Percentiles rank a stretch among this genome's conserved stretches.
Evolutionary conservation across 2,329 filamentous ascomycete species (phyloP).

Genomic region (Diplocarpon mali): DNA sequence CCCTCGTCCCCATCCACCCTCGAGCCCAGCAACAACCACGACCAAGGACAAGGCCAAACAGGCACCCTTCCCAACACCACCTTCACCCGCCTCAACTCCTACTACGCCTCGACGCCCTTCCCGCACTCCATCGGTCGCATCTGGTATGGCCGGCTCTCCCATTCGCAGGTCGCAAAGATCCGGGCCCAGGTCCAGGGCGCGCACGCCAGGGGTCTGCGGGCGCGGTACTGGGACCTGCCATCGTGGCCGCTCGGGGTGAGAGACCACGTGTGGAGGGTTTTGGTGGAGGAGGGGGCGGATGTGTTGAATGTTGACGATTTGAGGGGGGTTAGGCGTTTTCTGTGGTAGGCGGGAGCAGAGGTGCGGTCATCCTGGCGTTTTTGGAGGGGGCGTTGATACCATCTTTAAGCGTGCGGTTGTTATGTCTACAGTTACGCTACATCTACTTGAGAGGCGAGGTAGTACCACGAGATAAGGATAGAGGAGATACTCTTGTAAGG

Average conservation of each 20-base stretch:
- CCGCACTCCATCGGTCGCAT: constrained; percentile 38
- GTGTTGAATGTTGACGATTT: constrained; percentile 53
- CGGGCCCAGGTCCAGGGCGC: constrained; percentile 35
- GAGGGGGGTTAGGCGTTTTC: constrained; percentile 24
- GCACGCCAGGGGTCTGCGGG: constrained; percentile 41
- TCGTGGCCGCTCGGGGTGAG: constrained; percentile 43
- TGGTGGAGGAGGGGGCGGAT: constrained; percentile 47
- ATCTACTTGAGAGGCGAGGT: too few relatives aligned
- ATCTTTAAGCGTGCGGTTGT: too few relatives aligned
- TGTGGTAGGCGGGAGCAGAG: neutral
- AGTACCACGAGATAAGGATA: too few relatives aligned
- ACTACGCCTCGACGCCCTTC: constrained; percentile 55
- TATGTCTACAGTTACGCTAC: too few relatives aligned
- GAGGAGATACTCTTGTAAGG: too few relatives aligned
- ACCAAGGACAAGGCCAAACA: constrained; percentile 30
- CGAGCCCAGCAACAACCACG: too few relatives aligned
- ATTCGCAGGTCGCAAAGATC: constrained; percentile 33
- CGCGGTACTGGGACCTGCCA: constrained; percentile 50
- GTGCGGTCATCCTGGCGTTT: too few relatives aligned
- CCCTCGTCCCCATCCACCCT: neutral
- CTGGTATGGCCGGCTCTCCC: constrained; percentile 36
- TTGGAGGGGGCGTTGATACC: too few relatives aligned
- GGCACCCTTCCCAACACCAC: constrained; percentile 26
- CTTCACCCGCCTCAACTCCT: constrained; percentile 47
- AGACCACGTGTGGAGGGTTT: constrained; percentile 44